Conservation (phyloP, 2,329 filamentous ascomycete genomes). For the Cladosporium sp. region DNA sequence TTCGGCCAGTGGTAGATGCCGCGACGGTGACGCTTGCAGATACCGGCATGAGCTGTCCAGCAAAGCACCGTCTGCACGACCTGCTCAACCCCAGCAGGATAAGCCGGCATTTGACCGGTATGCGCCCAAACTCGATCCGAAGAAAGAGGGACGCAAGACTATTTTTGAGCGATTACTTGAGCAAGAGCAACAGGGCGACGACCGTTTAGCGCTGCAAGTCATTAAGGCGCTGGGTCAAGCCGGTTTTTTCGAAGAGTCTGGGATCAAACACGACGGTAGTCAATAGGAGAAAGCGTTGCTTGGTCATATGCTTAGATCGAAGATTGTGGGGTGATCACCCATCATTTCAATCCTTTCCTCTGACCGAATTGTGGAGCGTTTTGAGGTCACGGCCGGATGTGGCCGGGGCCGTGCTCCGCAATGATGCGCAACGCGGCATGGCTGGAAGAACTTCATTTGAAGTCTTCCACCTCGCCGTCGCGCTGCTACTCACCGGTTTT, state of each 20-base stretch:
- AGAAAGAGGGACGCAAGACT: slow-evolving; percentile 14
- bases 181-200: slow-evolving; percentile 39
- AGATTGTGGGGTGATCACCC: slow-evolving; percentile 10
- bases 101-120: slow-evolving; percentile 14
- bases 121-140: slow-evolving; percentile 17
- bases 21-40: slow-evolving; percentile 27
- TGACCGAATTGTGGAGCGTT: neutral
- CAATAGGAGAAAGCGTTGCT: slow-evolving; percentile 4
- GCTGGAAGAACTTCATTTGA: slow-evolving; percentile 4
- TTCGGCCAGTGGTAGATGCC: slow-evolving; percentile 26
- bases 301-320: slow-evolving; percentile 8
- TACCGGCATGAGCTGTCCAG: slow-evolving; percentile 28
- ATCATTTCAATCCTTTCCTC: neutral
- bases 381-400: slow-evolving; percentile 9
- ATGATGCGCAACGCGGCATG: neutral
- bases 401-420: slow-evolving; percentile 1
- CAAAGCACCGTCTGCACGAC: slow-evolving; percentile 7
- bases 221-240: slow-evolving; percentile 42
- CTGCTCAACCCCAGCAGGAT: slow-evolving; percentile 1
- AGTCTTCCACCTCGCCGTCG: slow-evolving; percentile 1
- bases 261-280: neutral
- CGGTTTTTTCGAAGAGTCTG: slow-evolving; percentile 32
- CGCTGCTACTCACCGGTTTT: neutral
- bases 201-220: slow-evolving; percentile 37
- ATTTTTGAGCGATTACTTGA: slow-evolving; percentile 34